Conservation (phyloP, 768 basidiomycete genomes). For the Stropharia rugosoannulata region DNA sequence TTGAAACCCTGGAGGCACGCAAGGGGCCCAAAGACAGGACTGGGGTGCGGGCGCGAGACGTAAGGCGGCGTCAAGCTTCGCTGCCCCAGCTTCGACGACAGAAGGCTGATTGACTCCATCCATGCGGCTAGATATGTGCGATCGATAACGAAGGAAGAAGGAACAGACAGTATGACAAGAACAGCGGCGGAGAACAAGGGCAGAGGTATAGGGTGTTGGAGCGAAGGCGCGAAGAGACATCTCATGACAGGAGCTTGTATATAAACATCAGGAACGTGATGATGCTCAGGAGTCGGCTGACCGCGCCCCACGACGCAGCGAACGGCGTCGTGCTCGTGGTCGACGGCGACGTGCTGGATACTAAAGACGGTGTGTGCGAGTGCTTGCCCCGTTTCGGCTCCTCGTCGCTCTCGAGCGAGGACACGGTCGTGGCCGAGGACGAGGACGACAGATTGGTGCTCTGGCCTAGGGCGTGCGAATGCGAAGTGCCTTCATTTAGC, state of each 20-base stretch:
- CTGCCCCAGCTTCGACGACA: too few species aligned
- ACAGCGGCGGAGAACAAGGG: too few species aligned
- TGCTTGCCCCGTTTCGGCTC: background rate
- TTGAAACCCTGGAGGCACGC: too few species aligned
- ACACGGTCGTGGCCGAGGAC: slow-evolving; percentile 1
- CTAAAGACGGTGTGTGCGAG: background rate
- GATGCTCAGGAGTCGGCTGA: slow-evolving; percentile 24
- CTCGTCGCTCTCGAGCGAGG: background rate
- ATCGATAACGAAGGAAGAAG: too few species aligned
- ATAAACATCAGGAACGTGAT: slow-evolving; percentile 24
- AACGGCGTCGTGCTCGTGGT: slow-evolving; percentile 17
- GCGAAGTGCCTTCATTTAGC: background rate
- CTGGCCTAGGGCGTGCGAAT: background rate
- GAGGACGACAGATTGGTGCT: background rate
- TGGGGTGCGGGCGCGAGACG: too few species aligned
- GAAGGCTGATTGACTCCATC: too few species aligned
- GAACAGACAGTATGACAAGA: too few species aligned
- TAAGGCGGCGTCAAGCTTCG: too few species aligned
- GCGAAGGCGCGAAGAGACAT: background rate
- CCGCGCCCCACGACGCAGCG: slow-evolving; percentile 21
- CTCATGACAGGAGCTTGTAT: slow-evolving; percentile 26
- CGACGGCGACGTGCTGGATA: background rate
- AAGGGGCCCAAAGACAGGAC: too few species aligned
- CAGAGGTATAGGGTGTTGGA: too few species aligned
- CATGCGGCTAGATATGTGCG: too few species aligned